A percentile compares a stretch with the other conserved stretches of the same genome.
Evolutionary conservation across 345 rosid genomes (phyloP).

Genomic region (Hibiscus tridactylites): DNA sequence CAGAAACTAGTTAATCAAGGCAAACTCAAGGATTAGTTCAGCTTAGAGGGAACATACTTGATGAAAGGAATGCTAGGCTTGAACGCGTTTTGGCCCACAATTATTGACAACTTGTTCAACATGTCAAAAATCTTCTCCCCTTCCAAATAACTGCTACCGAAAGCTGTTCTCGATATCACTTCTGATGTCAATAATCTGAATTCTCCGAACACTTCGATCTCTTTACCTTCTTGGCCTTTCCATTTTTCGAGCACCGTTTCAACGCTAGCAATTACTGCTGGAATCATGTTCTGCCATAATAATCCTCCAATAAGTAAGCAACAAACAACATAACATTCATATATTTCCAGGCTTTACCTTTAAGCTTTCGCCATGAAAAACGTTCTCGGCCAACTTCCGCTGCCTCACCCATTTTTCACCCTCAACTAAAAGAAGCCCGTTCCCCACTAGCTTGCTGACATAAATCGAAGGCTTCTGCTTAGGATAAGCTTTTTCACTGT

Average conservation of each 20-base stretch:
- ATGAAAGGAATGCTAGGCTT: background rate
- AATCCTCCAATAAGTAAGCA: too few species aligned
- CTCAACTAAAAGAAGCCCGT: conserved; percentile 22
- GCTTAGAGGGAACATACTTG: background rate
- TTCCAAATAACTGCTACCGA: background rate
- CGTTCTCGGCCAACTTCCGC: conserved; percentile 34
- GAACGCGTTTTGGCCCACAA: background rate
- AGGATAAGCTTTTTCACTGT: conserved; percentile 19
- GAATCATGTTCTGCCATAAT: too few species aligned
- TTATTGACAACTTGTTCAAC: too few species aligned
- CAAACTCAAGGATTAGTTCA: too few species aligned
- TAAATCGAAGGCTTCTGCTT: conserved; percentile 12
- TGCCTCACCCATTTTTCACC: conserved; percentile 37
- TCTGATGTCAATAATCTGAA: background rate
- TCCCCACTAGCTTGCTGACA: conserved; percentile 20
- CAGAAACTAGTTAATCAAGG: too few species aligned
- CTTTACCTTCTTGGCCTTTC: too few species aligned
- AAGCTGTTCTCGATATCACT: background rate
- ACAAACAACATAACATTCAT: background rate
- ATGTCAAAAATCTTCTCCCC: too few species aligned
- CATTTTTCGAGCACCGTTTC: background rate
- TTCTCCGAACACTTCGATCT: background rate
- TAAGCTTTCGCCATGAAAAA: conserved; percentile 40
- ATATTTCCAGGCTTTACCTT: conserved; percentile 15
- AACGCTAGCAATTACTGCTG: background rate